Percentiles rank a stretch among this genome's conserved stretches.
These are phyloP conservation scores for Ilex paraguariensis DNA, from an alignment of 305 asterid species.

Conservation along the genomic window DNA sequence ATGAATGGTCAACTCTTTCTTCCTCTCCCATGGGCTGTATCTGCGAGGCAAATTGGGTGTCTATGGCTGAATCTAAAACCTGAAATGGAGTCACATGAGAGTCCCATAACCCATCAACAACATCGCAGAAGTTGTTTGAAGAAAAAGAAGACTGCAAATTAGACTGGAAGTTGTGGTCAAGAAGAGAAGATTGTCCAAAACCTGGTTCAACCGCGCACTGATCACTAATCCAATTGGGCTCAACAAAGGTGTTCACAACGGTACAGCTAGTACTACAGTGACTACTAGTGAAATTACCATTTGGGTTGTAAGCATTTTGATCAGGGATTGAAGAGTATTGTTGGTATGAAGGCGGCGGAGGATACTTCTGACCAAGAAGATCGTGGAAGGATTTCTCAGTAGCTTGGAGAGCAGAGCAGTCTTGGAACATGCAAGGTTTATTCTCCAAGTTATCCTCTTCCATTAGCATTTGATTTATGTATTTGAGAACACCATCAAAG, in stretches of 20 bases:
- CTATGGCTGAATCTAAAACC: too few species aligned
- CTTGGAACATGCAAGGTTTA: too few species aligned
- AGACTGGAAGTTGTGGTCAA: too few species aligned
- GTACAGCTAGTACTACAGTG: not conserved
- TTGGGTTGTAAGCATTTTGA: too few species aligned
- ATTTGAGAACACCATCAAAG: not conserved
- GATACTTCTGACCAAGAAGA: too few species aligned
- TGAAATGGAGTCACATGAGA: not conserved
- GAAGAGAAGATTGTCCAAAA: too few species aligned
- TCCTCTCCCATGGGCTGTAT: not conserved
- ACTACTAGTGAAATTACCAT: not conserved
- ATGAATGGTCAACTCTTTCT: not conserved
- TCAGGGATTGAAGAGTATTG: not conserved
- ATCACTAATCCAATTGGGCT: not conserved
- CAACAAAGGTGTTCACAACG: not conserved
- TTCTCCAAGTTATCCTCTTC: too few species aligned
- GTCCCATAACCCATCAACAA: not conserved
- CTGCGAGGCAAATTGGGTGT: not conserved
- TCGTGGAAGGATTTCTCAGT: too few species aligned
- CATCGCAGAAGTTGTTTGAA: too few species aligned
- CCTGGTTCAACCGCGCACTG: not conserved
- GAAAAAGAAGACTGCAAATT: too few species aligned
- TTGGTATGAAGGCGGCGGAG: not conserved
- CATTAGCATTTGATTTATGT: not conserved
- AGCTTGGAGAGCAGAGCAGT: too few species aligned